These are phyloP conservation scores for Sinapis alba DNA, from an alignment of 441 rosid genomes.

Conservation along the genomic window DNA sequence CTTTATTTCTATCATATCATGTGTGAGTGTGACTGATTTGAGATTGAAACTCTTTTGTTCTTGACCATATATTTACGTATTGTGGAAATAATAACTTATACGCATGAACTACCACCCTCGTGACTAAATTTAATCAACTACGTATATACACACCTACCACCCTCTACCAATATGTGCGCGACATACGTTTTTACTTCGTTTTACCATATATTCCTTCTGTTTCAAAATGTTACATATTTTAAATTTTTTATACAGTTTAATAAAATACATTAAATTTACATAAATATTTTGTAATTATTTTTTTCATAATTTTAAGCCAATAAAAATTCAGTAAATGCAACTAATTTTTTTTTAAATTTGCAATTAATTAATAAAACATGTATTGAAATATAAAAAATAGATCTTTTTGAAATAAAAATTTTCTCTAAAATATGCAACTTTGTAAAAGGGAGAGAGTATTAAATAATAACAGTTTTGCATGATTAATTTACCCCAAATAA, in stretches of 20 bases:
- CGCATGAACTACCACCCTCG: slow-evolving; percentile 29
- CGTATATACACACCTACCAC: not conserved
- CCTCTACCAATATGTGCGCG: not conserved
- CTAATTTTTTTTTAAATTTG: too few species aligned
- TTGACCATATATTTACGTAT: slow-evolving; percentile 16
- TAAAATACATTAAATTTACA: too few species aligned
- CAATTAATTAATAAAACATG: too few species aligned
- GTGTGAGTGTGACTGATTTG: slow-evolving; percentile 27
- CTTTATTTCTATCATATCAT: slow-evolving; percentile 32
- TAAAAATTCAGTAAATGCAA: too few species aligned
- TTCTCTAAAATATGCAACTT: too few species aligned
- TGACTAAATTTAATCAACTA: slow-evolving; percentile 12
- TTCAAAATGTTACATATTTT: too few species aligned
- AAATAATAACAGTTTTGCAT: not conserved
- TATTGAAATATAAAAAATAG: too few species aligned
- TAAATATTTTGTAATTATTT: too few species aligned
- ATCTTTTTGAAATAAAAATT: too few species aligned
- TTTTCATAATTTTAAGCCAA: too few species aligned
- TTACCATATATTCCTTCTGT: not conserved
- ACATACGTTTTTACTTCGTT: not conserved
- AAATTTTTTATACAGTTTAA: too few species aligned
- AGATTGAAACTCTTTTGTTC: slow-evolving; percentile 28
- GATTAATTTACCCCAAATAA: not conserved
- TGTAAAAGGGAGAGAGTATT: too few species aligned
- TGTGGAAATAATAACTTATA: slow-evolving; percentile 19